phyloP scores from a whole-genome alignment of 1,284 basidiomycete genomes.

The Serendipita sp. region DNA sequence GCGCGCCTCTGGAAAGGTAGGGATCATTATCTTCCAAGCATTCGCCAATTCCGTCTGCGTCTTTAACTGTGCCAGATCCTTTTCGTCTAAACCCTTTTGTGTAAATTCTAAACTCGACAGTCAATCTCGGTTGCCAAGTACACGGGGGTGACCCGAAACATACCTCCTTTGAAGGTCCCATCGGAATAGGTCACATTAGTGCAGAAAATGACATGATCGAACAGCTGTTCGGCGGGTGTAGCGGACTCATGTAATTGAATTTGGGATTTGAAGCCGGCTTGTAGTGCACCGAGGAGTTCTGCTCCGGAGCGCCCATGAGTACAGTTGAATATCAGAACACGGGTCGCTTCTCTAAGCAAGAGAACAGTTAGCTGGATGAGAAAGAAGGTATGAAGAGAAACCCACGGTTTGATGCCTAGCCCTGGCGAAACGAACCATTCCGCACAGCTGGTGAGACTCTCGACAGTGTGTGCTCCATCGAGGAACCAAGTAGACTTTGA shows the following conservation, averaged over 20 bases:
- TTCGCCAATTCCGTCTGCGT: conserved; percentile 64
- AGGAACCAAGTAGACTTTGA: conserved; percentile 65
- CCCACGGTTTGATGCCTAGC: conserved; percentile 26
- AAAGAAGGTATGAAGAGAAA: conserved; percentile 5
- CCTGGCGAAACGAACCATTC: conserved; percentile 66
- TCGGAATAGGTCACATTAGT: conserved; percentile 88
- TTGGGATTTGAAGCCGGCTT: conserved; percentile 33
- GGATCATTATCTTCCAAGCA: conserved; percentile 57
- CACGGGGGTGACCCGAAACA: conserved; percentile 17
- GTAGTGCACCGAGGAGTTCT: conserved; percentile 53
- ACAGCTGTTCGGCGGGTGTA: conserved; percentile 33
- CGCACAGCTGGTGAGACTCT: conserved; percentile 77
- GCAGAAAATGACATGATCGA: conserved; percentile 84
- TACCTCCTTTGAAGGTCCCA: conserved; percentile 82
- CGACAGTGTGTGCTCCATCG: conserved; percentile 91
- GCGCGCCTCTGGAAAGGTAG: conserved; percentile 41
- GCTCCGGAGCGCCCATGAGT: conserved; percentile 77
- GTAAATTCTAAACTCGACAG: conserved; percentile 46
- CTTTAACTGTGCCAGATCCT: conserved; percentile 51
- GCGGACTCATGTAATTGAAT: conserved; percentile 28
- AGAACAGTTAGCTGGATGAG: neutral
- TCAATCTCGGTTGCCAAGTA: conserved; percentile 3
- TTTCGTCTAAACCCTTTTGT: conserved; percentile 46
- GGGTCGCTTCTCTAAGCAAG: conserved; percentile 22
- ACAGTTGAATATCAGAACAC: conserved; percentile 89